A percentile compares a stretch with the other conserved stretches of the same genome.
These are phyloP conservation scores for Arabis alpina DNA, from an alignment of 345 rosid genomes.

Conservation along the genomic window DNA sequence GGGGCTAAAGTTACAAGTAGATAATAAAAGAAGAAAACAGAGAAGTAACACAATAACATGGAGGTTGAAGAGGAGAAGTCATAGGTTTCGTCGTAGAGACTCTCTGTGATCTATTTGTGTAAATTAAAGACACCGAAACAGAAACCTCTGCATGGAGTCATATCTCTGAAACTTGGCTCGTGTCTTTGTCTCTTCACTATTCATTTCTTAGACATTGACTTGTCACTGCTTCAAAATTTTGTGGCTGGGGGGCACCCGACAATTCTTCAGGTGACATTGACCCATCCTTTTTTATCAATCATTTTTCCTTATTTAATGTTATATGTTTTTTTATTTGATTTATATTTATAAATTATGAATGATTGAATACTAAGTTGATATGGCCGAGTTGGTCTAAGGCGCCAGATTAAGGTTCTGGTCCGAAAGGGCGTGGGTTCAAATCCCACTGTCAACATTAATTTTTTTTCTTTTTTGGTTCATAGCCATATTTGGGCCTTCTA, in stretches of 20 bases:
- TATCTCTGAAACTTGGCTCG: slow-evolving; percentile 39
- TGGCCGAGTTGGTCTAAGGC: slow-evolving; percentile 97
- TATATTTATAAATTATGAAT: not conserved
- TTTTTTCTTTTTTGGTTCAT: not conserved
- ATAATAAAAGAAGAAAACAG: not conserved
- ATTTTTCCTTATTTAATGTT: not conserved
- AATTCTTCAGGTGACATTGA: slow-evolving; percentile 44
- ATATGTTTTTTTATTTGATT: not conserved
- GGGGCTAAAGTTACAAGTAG: not conserved
- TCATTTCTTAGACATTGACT: slow-evolving; percentile 38
- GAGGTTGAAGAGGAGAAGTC: slow-evolving; percentile 31
- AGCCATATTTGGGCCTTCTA: not conserved
- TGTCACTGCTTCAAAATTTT: slow-evolving; percentile 30
- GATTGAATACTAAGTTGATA: slow-evolving; percentile 42
- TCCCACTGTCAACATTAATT: slow-evolving; percentile 75
- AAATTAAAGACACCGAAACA: slow-evolving; percentile 27
- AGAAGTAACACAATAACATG: not conserved
- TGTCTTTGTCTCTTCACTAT: slow-evolving; percentile 37
- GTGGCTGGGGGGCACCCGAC: slow-evolving; percentile 42
- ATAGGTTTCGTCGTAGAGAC: slow-evolving; percentile 38
- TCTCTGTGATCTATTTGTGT: not conserved
- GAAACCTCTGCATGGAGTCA: slow-evolving; percentile 32
- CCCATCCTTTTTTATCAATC: slow-evolving; percentile 22
- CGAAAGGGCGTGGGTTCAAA: slow-evolving; percentile 99
- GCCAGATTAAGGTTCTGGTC: slow-evolving; percentile 99